These are phyloP conservation scores for Solanum habrochaites DNA, from an alignment of 257 asterid genomes.

Conservation along the genomic window DNA sequence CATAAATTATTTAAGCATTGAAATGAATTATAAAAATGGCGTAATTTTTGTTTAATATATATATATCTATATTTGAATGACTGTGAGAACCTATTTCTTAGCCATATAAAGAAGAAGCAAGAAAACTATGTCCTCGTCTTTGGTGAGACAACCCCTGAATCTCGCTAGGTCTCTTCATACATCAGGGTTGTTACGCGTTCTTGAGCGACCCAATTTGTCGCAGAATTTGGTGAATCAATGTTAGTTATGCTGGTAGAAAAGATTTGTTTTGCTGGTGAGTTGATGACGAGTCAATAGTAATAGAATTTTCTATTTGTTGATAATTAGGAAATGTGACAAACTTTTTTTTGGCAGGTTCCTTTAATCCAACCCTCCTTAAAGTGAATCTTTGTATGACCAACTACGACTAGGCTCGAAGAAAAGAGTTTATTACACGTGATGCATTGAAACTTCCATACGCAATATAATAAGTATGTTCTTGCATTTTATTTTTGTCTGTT, in stretches of 20 bases:
- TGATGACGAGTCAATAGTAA: not conserved
- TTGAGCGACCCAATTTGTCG: not conserved
- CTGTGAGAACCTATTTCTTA: too few relatives aligned
- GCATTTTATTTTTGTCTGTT: not conserved
- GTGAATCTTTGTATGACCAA: not conserved
- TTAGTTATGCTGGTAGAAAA: not conserved
- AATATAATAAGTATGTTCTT: rapidly evolving
- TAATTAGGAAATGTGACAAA: not conserved
- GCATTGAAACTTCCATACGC: not conserved
- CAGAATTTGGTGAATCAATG: not conserved
- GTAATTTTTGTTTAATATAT: too few relatives aligned
- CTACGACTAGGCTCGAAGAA: not conserved
- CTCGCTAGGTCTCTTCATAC: not conserved
- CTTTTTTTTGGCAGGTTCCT: not conserved
- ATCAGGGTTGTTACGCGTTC: not conserved
- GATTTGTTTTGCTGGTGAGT: not conserved
- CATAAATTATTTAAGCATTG: too few relatives aligned
- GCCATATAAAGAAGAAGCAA: too few relatives aligned
- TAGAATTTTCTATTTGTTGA: not conserved
- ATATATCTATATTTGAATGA: too few relatives aligned
- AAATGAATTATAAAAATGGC: too few relatives aligned
- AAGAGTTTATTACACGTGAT: not conserved
- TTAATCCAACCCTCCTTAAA: not conserved
- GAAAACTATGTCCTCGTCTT: not conserved
- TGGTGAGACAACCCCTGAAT: not conserved